These are phyloP conservation scores for Yamadazyma tumulicola DNA, from an alignment of 805 yeast species.

Conservation along the genomic window DNA sequence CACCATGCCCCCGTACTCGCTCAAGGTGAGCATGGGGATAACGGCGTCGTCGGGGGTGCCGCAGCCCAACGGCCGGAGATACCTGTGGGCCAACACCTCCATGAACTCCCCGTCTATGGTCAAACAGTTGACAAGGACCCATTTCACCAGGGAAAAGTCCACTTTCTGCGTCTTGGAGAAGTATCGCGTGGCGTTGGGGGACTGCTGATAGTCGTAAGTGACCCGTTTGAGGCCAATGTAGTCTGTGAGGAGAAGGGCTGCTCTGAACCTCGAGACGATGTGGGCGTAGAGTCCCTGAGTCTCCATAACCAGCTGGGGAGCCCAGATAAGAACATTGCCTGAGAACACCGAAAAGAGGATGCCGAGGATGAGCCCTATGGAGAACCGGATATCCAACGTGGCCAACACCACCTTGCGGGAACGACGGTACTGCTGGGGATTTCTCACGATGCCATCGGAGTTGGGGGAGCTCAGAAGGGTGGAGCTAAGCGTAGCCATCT, in stretches of 20 bases:
- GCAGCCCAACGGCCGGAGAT: constrained; percentile 89
- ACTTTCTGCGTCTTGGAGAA: constrained; percentile 71
- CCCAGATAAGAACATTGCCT: constrained; percentile 79
- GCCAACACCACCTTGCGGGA: constrained; percentile 52
- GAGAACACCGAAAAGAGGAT: constrained; percentile 76
- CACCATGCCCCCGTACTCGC: constrained; percentile 96
- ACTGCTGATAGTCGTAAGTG: constrained; percentile 86
- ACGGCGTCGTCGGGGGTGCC: constrained; percentile 68
- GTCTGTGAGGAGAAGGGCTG: constrained; percentile 76
- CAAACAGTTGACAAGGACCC: constrained; percentile 86
- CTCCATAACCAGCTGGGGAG: constrained; percentile 69
- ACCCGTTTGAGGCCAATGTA: constrained; percentile 86
- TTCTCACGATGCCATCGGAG: constrained; percentile 50
- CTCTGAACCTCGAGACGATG: constrained; percentile 64
- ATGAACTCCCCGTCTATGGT: constrained; percentile 92
- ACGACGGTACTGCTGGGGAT: constrained; percentile 28
- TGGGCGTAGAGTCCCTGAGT: constrained; percentile 86
- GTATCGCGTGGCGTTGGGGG: constrained; percentile 80
- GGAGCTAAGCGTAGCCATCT: constrained; percentile 71
- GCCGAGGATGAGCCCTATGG: constrained; percentile 85
- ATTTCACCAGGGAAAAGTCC: constrained; percentile 73
- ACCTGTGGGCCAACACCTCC: constrained; percentile 82
- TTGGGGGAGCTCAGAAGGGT: constrained; percentile 66
- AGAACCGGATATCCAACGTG: constrained; percentile 43
- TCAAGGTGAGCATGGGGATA: constrained; percentile 82